Base-by-base conservation (phyloP, 2,329 filamentous ascomycete genomes). In the Ophiostoma sp. region DNA sequence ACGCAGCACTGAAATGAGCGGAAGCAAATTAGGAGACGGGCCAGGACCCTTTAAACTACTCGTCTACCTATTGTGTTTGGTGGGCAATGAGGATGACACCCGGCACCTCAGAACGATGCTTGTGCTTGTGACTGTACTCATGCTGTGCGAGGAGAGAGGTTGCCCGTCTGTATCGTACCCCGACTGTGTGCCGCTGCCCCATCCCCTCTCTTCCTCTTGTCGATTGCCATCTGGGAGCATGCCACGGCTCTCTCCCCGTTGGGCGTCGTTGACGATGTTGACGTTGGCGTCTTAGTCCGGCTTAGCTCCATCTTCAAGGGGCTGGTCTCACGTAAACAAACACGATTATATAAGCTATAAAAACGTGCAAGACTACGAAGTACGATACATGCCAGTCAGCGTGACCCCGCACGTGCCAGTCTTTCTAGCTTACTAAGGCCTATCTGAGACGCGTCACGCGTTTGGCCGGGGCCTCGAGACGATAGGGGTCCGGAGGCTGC, bases 131-230 rank as follows among this genome's bases (percentile, higher is more conserved):
- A 40, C 41, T 69, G 68, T 67, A 44, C 58, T 55, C 45, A 69
- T 70, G 69, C 68, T 68, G 69, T 70, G 64, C 69, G 67, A 70
- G 69, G 69, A 67, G 64, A 65, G 18, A 66, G 47, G 47, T 27
- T 44, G 44, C 62, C 55, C 27, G 8, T 41, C 47, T 52, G 27
- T 45, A 55, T 40, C n/a, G 62, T 55, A 41, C 62, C 18, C 62
- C 58, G 9, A 18, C n/a, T 64, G 18, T 11, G 40, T 6, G 18
- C 40, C 38, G 8, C 40, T 42, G 42, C 38, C 58, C 38, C n/a
- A 36, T 70, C 11, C 38, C 0, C 1, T 14, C 45, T n/a, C n/a
- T 18, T 11, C 5, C 11, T 9, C 27, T 58, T 8, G 55, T 38
- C 55, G 38, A 38, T 60, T 9, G 36, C 11, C 11, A 36, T 6